Conservation (phyloP, 345 rosid species). For the Cardamine occulta region DNA sequence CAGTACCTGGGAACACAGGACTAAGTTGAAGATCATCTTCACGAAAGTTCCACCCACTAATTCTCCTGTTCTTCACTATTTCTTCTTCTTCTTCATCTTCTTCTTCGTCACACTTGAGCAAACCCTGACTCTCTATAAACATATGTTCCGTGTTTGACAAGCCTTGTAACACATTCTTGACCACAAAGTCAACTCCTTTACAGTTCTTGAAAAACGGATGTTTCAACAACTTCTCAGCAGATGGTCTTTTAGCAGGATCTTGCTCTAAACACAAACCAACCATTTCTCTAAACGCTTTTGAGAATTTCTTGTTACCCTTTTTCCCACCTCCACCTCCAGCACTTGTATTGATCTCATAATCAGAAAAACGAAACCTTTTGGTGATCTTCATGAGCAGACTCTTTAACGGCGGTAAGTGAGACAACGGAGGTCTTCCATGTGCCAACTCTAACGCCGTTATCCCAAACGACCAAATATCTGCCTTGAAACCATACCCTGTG, state of each 20-base stretch:
- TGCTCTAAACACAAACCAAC: constrained; percentile 79
- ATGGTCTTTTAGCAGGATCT: constrained; percentile 78
- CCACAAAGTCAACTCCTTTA: constrained; percentile 62
- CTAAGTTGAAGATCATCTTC: constrained; percentile 73
- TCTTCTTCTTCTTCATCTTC: constrained; percentile 42
- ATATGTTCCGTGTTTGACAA: constrained; percentile 76
- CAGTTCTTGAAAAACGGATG: constrained; percentile 76
- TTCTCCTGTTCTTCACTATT: constrained; percentile 64
- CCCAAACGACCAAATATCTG: constrained; percentile 96
- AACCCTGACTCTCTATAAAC: constrained; percentile 46
- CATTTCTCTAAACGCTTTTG: constrained; percentile 80
- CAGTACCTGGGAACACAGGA: constrained; percentile 65
- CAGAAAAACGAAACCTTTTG: constrained; percentile 68
- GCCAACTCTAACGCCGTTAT: constrained; percentile 88
- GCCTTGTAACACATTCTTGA: constrained; percentile 61
- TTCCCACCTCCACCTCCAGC: constrained; percentile 37
- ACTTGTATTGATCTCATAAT: constrained; percentile 57
- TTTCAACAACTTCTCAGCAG: constrained; percentile 72
- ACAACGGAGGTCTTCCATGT: constrained; percentile 80
- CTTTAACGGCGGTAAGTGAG: constrained; percentile 78
- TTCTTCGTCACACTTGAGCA: constrained; percentile 12
- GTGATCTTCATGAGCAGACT: constrained; percentile 83
- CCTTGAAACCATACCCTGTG: constrained; percentile 81
- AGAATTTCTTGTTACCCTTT: constrained; percentile 63
- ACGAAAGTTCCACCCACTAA: constrained; percentile 91